Evolutionary conservation across 2,329 filamentous ascomycete species (phyloP), one percentile per base, ranked within the genome.

Genomic region (Fusarium bulbicola): DNA sequence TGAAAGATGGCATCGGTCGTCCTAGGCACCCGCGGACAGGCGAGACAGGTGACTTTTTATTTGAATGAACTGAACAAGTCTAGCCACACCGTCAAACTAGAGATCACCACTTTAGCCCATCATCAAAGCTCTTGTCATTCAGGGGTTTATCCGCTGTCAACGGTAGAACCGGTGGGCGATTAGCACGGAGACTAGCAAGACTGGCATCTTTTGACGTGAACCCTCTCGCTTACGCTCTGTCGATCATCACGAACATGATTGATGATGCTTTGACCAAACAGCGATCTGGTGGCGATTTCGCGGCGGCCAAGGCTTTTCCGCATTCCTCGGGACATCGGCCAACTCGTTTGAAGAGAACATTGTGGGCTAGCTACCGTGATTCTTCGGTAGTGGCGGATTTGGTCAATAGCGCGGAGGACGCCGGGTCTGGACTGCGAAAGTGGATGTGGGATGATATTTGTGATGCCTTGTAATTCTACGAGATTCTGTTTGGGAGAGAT

Each of bases 111-210:
- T 63, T 62, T 53, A 46, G 47, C 15, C 21, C 28, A 30, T 13
- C 34, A 42, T 63, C 59, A 47, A 57, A 47, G 42, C 45, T 45
- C n/a, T 45, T 45, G n/a, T 21, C 28, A 28, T 2, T 10, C 52
- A 34, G 40, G 59, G 45, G 40, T 34, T 21, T 9, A 50, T 43
- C 65, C 65, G 65, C 66, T 69, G 52, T 69, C 52, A 59, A 64
- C 58, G 59, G 66, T 69, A 58, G 39, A 34, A 69, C 32, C 36
- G 52, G 59, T 65, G 40, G 46, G 20, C 16, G 15, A 21, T 65
- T 69, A 69, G 66, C 40, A 53, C 34, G 24, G 26, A 36, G n/a
- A 18, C 66, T 62, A 47, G 46, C 32, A 30, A 6, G 36, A 26
- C 39, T 42, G 47, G 8, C 30, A 45, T 34, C 28, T 18, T n/a